Base-by-base conservation (phyloP, 2,329 filamentous ascomycete genomes). In the Colletotrichum gigasporum region DNA sequence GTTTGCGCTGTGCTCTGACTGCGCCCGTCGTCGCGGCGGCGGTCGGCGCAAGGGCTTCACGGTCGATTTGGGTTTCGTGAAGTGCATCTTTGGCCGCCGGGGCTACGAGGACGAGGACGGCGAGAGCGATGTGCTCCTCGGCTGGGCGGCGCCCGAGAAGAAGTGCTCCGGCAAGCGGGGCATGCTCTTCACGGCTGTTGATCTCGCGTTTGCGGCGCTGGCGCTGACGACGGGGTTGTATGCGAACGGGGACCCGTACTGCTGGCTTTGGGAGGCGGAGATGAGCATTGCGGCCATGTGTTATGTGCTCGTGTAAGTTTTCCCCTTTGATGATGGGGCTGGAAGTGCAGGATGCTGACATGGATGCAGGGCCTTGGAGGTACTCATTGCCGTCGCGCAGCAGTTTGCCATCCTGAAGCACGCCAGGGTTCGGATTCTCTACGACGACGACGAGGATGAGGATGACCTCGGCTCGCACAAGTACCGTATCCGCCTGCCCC, bases 401-500 rank as follows among this genome's bases (percentile, higher is more conserved):
- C 63, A 55, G n/a, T 45, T 65, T 24, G 4, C 35, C 18, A 42
- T 65, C 10, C 18, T 65, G 22, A 63, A 37, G 63, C 28, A 45
- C 16, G 58, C 58, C 50, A 65, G 37, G 37, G 44, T 65, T 14
- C 58, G 39, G 8, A 26, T 63, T 35, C 20, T 39, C 6, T 44
- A 47, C 20, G 58, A 63, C 10, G 39, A 55, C 5, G 58, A 65
- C 2, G 58, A 57, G n/a, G 51, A 48, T 6, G 58, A 57, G 20
- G 58, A 55, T 2, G 63, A 51, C 5, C 10, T 55, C 10, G 61
- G 34, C 3, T 63, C 54, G 18, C 56, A 47, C 34, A 65, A 63
- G 37, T 65, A 65, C 45, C 58, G 63, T n/a, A 63, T 65, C 11
- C 58, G 39, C 2, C 24, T 65, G 28, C 63, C 63, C 5, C 42